A percentile compares a stretch with the other conserved stretches of the same genome.
phyloP scores from a whole-genome alignment of 2,329 filamentous ascomycete species.

The Chaetomiaceae sp. region DNA sequence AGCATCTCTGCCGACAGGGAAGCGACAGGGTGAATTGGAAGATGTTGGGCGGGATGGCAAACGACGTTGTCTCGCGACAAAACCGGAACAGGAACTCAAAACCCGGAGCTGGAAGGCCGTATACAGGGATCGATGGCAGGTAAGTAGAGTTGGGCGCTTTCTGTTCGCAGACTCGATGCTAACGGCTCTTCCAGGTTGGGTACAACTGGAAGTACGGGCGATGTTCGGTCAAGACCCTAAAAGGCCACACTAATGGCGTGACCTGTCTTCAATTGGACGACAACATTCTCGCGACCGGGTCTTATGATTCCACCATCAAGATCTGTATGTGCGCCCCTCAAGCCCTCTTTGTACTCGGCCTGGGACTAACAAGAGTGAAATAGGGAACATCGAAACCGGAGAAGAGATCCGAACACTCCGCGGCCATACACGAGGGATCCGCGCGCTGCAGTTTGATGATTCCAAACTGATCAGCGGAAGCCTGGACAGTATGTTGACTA shows the following conservation, averaged over 20 bases:
- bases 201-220: slow-evolving; percentile 97
- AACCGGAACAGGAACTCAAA: slow-evolving; percentile 38
- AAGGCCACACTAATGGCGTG: slow-evolving; percentile 81
- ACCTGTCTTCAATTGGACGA: slow-evolving; percentile 70
- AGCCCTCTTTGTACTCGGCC: not conserved
- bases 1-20: slow-evolving; percentile 25
- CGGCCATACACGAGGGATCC: slow-evolving; percentile 78
- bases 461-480: slow-evolving; percentile 70
- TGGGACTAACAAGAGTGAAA: not conserved
- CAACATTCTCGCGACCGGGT: slow-evolving; percentile 85
- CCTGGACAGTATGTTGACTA: slow-evolving; percentile 57
- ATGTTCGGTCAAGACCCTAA: slow-evolving; percentile 77
- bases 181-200: slow-evolving; percentile 69
- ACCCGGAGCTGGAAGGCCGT: slow-evolving; percentile 90
- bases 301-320: slow-evolving; percentile 91
- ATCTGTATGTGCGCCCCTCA: slow-evolving; percentile 54
- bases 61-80: slow-evolving; percentile 31
- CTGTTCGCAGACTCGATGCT: slow-evolving; percentile 31
- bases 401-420: slow-evolving; percentile 77
- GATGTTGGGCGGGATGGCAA: slow-evolving; percentile 32
- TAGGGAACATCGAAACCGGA: slow-evolving; percentile 75
- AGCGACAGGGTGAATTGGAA: slow-evolving; percentile 33
- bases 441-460: slow-evolving; percentile 89
- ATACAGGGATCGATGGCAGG: slow-evolving; percentile 88
- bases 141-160: slow-evolving; percentile 79